Evolutionary conservation across 2,329 filamentous ascomycete genomes (phyloP).

Genomic region (Nemania abortiva): DNA sequence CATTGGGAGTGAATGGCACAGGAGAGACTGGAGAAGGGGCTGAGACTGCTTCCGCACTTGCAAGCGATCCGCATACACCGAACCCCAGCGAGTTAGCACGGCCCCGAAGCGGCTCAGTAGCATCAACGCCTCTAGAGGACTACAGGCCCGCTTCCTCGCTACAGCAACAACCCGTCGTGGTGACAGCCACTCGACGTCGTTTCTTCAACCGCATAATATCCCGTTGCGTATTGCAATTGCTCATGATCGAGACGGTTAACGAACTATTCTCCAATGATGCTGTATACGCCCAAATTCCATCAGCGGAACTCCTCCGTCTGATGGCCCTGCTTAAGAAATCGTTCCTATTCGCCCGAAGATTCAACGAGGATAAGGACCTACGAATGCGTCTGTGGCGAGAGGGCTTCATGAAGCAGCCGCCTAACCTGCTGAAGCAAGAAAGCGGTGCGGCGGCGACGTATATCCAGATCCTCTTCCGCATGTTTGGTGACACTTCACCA

Average conservation of each 20-base stretch:
- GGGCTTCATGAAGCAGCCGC: constrained; percentile 99
- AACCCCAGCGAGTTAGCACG: constrained; percentile 41
- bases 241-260: constrained; percentile 99
- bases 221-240: constrained; percentile 93
- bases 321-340: constrained; percentile 96
- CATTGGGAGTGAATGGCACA: constrained; percentile 70
- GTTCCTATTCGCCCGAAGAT: constrained; percentile 95
- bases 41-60: constrained; percentile 50
- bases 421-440: constrained; percentile 97
- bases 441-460: constrained; percentile 93
- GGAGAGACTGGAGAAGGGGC: constrained; percentile 57
- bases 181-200: constrained; percentile 89
- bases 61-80: constrained; percentile 41
- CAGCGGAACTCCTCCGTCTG: constrained; percentile 85
- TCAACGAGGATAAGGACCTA: constrained; percentile 97
- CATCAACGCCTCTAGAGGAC: constrained; percentile 77
- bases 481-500: constrained; percentile 91
- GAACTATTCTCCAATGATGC: constrained; percentile 98
- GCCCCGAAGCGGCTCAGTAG: constrained; percentile 46
- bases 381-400: constrained; percentile 95
- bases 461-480: constrained; percentile 93
- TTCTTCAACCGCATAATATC: constrained; percentile 99
- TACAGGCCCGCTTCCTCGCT: constrained; percentile 82
- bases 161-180: constrained; percentile 89
- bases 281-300: constrained; percentile 94